Conservation (phyloP, 805 yeast genomes). For the Sungouiozyma intestinalis region DNA sequence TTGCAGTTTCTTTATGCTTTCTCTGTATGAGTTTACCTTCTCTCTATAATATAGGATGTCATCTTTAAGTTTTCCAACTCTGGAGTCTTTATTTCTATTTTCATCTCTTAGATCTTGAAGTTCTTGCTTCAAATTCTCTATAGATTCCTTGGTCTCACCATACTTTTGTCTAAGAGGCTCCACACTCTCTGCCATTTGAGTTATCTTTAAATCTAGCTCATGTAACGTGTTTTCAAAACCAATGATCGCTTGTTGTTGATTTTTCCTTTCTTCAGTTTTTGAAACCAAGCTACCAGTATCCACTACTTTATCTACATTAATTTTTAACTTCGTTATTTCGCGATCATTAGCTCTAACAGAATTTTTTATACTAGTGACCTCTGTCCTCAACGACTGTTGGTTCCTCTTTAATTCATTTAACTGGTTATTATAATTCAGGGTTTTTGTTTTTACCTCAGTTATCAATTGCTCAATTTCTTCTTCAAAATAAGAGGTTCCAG, state of each 20-base stretch:
- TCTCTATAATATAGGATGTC: slow-evolving; percentile 19
- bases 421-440: slow-evolving; percentile 6
- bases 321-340: slow-evolving; percentile 16
- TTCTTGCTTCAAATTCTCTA: slow-evolving; percentile 5
- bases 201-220: slow-evolving; percentile 17
- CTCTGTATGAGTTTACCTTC: slow-evolving; percentile 10
- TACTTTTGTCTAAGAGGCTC: slow-evolving; percentile 12
- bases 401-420: slow-evolving; percentile 5
- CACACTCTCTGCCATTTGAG: slow-evolving; percentile 11
- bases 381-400: slow-evolving; percentile 14
- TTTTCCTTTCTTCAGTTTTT: slow-evolving; percentile 14
- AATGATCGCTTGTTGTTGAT: slow-evolving; percentile 17
- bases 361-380: slow-evolving; percentile 23
- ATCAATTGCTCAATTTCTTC: slow-evolving; percentile 15
- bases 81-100: slow-evolving; percentile 8
- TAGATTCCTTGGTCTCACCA: slow-evolving; percentile 9
- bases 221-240: slow-evolving; percentile 20
- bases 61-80: slow-evolving; percentile 16
- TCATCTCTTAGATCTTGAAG: slow-evolving; percentile 12
- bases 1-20: slow-evolving; percentile 8
- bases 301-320: slow-evolving; percentile 19
- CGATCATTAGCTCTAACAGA: slow-evolving; percentile 20
- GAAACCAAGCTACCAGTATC: slow-evolving; percentile 23
- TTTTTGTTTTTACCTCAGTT: slow-evolving; percentile 22
- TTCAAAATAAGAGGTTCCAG: slow-evolving; percentile 13